phyloP scores from a whole-genome alignment of 257 asterid species.

The Salvia rosmarinus region DNA sequence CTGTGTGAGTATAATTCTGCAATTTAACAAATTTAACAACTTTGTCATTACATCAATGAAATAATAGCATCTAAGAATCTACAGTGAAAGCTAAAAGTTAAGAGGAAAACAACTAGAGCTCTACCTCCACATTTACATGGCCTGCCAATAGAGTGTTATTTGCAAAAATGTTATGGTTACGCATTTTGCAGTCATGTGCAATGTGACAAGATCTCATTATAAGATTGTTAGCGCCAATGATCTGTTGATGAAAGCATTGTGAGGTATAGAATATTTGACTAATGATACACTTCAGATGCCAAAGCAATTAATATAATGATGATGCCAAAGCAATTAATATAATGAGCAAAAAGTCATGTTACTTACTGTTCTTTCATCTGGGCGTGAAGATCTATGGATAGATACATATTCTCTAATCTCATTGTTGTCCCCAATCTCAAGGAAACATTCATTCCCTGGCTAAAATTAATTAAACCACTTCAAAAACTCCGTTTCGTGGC shows the following conservation, averaged over 20 bases:
- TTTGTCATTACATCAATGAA: conserved; percentile 23
- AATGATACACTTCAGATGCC: conserved; percentile 3
- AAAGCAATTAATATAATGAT: too few species aligned
- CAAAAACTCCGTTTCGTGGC: conserved; percentile 4
- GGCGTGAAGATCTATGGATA: conserved; percentile 86
- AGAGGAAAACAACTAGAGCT: conserved; percentile 23
- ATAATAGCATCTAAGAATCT: conserved; percentile 7
- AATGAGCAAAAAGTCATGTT: conserved; percentile 14
- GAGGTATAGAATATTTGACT: conserved; percentile 5
- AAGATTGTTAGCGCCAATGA: conserved; percentile 83
- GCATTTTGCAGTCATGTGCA: conserved; percentile 96
- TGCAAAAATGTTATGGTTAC: conserved; percentile 77
- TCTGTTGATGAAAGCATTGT: conserved; percentile 49
- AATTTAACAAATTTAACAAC: conserved; percentile 34
- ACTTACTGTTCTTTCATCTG: conserved; percentile 75
- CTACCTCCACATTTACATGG: conserved; percentile 89
- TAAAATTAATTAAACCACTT: conserved; percentile 43
- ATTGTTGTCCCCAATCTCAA: conserved; percentile 89
- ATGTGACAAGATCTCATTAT: conserved; percentile 97
- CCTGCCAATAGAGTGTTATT: conserved; percentile 93
- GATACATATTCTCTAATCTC: conserved; percentile 86
- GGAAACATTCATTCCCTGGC: conserved; percentile 90
- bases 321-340: neutral
- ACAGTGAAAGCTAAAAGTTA: conserved; percentile 12
- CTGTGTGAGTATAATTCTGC: conserved; percentile 87